Evolutionary conservation across 805 yeast species (phyloP).

Genomic region (Candida lessepsii): DNA sequence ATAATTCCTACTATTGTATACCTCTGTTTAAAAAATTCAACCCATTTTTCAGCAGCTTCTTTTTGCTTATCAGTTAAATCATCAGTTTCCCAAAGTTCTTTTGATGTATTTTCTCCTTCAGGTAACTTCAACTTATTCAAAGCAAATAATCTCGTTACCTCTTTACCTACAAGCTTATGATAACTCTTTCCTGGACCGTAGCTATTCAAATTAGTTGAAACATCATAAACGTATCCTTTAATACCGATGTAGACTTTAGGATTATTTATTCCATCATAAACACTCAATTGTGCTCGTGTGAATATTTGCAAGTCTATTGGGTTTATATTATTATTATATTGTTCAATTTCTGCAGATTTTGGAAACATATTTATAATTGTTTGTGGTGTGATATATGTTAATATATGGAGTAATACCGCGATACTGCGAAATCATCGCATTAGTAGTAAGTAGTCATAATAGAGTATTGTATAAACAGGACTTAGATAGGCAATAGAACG

Average conservation of each 20-base stretch:
- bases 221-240: conserved; percentile 78
- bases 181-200: conserved; percentile 81
- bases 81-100: conserved; percentile 42
- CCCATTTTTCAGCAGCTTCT: conserved; percentile 72
- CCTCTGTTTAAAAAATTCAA: conserved; percentile 53
- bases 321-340: conserved; percentile 31
- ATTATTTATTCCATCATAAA: conserved; percentile 30
- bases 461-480: too few relatives aligned
- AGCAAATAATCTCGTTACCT: conserved; percentile 75
- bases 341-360: conserved; percentile 20
- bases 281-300: conserved; percentile 32
- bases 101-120: conserved; percentile 7
- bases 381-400: too few relatives aligned
- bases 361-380: neutral
- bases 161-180: conserved; percentile 70
- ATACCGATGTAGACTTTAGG: conserved; percentile 65
- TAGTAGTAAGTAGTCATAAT: too few relatives aligned
- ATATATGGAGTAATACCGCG: too few relatives aligned
- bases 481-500: too few relatives aligned
- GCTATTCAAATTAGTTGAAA: conserved; percentile 57
- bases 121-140: conserved; percentile 43
- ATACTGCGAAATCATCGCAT: neutral
- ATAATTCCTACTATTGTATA: conserved; percentile 38
- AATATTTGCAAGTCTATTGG: conserved; percentile 29
- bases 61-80: conserved; percentile 59